phyloP scores from a whole-genome alignment of 2,329 filamentous ascomycete genomes.

The Lecanoromycetidae sp. region DNA sequence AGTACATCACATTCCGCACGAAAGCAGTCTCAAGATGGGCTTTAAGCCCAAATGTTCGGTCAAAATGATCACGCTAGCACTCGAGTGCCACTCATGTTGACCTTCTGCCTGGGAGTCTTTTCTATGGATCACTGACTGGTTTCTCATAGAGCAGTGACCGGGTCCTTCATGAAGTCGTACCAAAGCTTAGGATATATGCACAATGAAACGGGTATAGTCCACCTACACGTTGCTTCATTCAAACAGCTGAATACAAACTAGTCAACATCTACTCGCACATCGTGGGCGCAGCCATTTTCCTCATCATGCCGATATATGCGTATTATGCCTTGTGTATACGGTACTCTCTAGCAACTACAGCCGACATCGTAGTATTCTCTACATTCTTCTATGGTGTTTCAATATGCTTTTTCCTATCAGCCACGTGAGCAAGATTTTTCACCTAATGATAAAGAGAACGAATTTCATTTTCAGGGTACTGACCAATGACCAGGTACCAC shows the following conservation, averaged over 20 bases:
- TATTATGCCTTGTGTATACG: conserved; percentile 29
- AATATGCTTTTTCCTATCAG: conserved; percentile 36
- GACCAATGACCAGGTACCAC: conserved; percentile 24
- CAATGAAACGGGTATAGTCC: conserved; percentile 12
- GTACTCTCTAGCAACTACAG: conserved; percentile 26
- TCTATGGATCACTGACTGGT: not conserved
- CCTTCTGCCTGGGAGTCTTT: no score
- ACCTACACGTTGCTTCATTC: not conserved
- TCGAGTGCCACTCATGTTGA: no score
- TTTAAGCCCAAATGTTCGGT: no score
- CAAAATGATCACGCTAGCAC: no score
- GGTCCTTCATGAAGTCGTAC: conserved; percentile 7
- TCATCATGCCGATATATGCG: conserved; percentile 27
- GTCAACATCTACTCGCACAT: conserved; percentile 40
- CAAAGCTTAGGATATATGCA: conserved; percentile 11
- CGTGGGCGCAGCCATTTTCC: conserved; percentile 32
- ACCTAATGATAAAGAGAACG: conserved; percentile 38
- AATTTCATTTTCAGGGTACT: conserved; percentile 41
- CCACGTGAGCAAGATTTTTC: conserved; percentile 31
- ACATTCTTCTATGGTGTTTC: conserved; percentile 35
- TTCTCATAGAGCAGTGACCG: conserved; percentile 1
- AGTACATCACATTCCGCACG: no score
- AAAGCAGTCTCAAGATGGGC: no score
- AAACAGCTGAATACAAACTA: conserved; percentile 16
- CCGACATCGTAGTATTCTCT: conserved; percentile 33